phyloP scores from a whole-genome alignment of 352 stramenopile species.

The Phytopythium cucurbitacearum region DNA sequence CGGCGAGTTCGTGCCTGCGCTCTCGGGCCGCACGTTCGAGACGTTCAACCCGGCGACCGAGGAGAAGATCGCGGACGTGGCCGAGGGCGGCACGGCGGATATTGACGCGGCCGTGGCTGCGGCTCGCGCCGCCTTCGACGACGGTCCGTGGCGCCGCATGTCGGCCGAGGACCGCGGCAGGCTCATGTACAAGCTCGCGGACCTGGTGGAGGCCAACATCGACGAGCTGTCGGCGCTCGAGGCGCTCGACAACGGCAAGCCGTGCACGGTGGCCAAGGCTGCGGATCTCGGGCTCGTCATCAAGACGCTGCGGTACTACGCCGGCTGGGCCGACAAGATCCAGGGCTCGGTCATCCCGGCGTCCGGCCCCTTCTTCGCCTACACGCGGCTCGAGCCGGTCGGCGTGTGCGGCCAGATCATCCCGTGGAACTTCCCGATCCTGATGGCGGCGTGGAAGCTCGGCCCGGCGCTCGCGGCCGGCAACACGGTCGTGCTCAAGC shows the following conservation, averaged over 20 bases:
- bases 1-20: conserved; percentile 71
- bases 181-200: conserved; percentile 30
- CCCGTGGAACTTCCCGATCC: conserved; percentile 96
- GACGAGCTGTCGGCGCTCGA: conserved; percentile 82
- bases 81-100: conserved; percentile 48
- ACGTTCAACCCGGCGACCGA: conserved; percentile 77
- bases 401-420: conserved; percentile 91
- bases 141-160: conserved; percentile 51
- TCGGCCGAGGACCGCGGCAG: conserved; percentile 13
- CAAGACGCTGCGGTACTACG: conserved; percentile 91
- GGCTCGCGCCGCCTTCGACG: conserved; percentile 57
- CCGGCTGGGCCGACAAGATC: conserved; percentile 82
- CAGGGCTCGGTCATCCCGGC: conserved; percentile 65
- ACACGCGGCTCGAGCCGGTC: conserved; percentile 74
- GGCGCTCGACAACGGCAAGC: conserved; percentile 93
- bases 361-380: conserved; percentile 35
- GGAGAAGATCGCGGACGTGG: conserved; percentile 67
- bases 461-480: conserved; percentile 86
- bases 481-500: conserved; percentile 93
- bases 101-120: conserved; percentile 61
- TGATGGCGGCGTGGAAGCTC: conserved; percentile 95
- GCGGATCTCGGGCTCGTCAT: conserved; percentile 78
- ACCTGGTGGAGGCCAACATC: conserved; percentile 33
- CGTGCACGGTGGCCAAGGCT: conserved; percentile 66
- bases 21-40: conserved; percentile 62